phyloP scores from a whole-genome alignment of 1,284 basidiomycete genomes.

The Veloboletus limbatus region DNA sequence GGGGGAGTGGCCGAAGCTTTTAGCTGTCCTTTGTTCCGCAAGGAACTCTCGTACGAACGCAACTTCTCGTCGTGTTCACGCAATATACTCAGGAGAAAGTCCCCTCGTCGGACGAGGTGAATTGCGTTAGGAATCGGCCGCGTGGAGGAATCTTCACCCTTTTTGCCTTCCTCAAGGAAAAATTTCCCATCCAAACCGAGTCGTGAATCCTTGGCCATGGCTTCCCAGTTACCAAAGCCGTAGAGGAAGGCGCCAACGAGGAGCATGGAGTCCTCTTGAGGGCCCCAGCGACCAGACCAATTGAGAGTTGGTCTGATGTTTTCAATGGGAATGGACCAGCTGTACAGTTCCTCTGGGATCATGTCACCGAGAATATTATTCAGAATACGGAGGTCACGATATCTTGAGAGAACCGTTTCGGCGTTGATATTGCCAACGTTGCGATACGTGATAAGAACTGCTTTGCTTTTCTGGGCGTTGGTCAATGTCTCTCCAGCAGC shows the following conservation, averaged over 20 bases:
- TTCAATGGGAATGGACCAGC: slow-evolving; percentile 88
- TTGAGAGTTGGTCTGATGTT: slow-evolving; percentile 92
- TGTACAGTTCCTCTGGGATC: slow-evolving; percentile 60
- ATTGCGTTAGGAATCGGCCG: slow-evolving; percentile 93
- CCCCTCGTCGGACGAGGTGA: slow-evolving; percentile 94
- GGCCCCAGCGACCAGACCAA: slow-evolving; percentile 96
- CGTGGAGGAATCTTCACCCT: slow-evolving; percentile 75
- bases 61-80: slow-evolving; percentile 93
- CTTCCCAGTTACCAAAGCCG: slow-evolving; percentile 97
- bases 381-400: slow-evolving; percentile 88
- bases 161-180: slow-evolving; percentile 97
- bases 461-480: slow-evolving; percentile 91
- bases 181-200: slow-evolving; percentile 90
- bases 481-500: slow-evolving; percentile 83
- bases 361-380: slow-evolving; percentile 77
- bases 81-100: slow-evolving; percentile 88
- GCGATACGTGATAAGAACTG: slow-evolving; percentile 88
- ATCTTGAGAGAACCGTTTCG: slow-evolving; percentile 90
- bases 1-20: slow-evolving; percentile 70
- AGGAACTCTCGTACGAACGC: slow-evolving; percentile 74
- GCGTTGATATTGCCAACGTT: slow-evolving; percentile 95
- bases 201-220: slow-evolving; percentile 85
- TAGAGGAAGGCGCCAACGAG: slow-evolving; percentile 92
- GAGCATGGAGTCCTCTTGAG: slow-evolving; percentile 90
- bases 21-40: slow-evolving; percentile 61